These are phyloP conservation scores for Boehmeria nivea DNA, from an alignment of 306 rosid species.

Conservation along the genomic window DNA sequence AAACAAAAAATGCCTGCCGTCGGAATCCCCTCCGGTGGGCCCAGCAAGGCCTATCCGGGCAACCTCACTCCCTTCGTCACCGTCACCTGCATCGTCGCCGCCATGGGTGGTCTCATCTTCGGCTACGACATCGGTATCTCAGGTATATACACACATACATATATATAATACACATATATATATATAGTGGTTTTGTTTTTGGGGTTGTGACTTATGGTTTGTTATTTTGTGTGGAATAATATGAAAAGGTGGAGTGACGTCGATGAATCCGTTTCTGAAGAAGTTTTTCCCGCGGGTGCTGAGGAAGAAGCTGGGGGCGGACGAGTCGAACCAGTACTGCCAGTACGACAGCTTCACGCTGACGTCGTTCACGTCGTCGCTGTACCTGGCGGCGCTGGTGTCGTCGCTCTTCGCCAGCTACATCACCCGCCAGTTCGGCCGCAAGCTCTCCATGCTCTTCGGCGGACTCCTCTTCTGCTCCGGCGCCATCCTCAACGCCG, in stretches of 20 bases:
- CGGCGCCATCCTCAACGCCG: slow-evolving; percentile 79
- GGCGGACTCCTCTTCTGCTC: slow-evolving; percentile 64
- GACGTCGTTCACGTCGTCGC: slow-evolving; percentile 83
- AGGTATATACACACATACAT: slow-evolving; percentile 30
- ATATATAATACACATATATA: neutral
- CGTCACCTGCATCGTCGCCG: slow-evolving; percentile 77
- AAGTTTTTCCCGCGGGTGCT: slow-evolving; percentile 68
- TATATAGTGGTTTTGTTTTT: neutral
- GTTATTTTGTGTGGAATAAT: neutral
- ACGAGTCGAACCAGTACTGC: slow-evolving; percentile 53
- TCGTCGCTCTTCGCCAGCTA: slow-evolving; percentile 76
- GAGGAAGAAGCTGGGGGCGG: slow-evolving; percentile 33
- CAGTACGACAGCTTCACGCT: slow-evolving; percentile 63
- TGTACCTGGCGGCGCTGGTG: slow-evolving; percentile 74
- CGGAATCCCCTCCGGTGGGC: slow-evolving; percentile 26
- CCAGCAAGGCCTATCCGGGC: slow-evolving; percentile 53
- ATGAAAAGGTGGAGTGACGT: slow-evolving; percentile 75
- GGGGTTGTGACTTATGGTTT: neutral
- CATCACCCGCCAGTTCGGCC: slow-evolving; percentile 62
- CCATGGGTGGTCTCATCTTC: slow-evolving; percentile 91
- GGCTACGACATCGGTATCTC: slow-evolving; percentile 96
- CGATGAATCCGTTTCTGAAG: slow-evolving; percentile 66
- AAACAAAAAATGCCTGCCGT: slow-evolving; percentile 58
- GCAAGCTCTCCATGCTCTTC: slow-evolving; percentile 69
- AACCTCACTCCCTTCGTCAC: slow-evolving; percentile 65